A percentile compares a stretch with the other conserved stretches of the same genome.
phyloP scores from a whole-genome alignment of 2,329 filamentous ascomycete species.

The Colletotrichum abscissum region DNA sequence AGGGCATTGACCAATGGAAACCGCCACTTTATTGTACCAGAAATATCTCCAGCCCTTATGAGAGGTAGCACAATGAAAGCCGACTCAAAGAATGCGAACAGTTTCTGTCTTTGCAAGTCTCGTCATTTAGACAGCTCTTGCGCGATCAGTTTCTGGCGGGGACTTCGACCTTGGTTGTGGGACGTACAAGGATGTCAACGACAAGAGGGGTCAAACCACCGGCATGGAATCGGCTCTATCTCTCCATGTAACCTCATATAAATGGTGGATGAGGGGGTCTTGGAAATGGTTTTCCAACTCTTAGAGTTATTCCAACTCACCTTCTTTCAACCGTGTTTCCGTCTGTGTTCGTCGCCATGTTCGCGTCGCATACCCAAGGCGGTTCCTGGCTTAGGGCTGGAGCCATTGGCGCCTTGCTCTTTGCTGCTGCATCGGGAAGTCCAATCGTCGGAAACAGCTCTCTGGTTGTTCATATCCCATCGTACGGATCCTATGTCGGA shows the following conservation, averaged over 20 bases:
- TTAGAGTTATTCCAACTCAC: neutral
- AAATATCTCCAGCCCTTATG: too few species aligned
- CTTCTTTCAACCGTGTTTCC: neutral
- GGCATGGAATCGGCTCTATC: neutral
- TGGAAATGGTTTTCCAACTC: neutral
- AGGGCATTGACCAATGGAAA: neutral
- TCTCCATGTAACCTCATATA: neutral
- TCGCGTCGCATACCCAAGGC: too few species aligned
- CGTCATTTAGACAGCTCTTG: neutral
- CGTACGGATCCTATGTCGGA: slow-evolving; percentile 3
- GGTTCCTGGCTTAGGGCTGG: neutral
- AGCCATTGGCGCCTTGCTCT: neutral
- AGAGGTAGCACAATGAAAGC: too few species aligned
- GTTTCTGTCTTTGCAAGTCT: neutral
- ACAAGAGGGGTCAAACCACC: neutral
- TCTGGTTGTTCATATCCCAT: neutral
- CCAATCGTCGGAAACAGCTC: neutral
- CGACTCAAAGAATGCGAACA: neutral
- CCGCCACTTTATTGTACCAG: neutral
- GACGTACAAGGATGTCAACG: neutral
- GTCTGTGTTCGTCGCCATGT: neutral
- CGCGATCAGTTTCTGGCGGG: neutral
- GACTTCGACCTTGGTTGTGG: neutral
- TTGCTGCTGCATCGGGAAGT: neutral
- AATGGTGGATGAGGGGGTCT: neutral